Conservation (phyloP, 2,329 filamentous ascomycete genomes). For the Colletotrichum musae region DNA sequence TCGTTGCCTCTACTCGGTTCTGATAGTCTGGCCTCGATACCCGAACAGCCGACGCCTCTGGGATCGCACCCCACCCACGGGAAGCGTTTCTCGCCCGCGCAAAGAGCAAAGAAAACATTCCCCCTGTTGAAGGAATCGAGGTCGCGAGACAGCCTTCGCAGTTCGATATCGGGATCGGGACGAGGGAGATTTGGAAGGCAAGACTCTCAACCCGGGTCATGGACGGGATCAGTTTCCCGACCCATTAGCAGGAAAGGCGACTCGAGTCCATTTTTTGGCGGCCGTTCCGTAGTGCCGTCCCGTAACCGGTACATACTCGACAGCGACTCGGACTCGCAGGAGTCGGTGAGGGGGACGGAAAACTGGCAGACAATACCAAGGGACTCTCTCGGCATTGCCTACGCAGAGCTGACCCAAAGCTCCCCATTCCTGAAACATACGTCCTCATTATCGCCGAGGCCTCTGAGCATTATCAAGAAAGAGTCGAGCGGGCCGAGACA, state of each 20-base stretch:
- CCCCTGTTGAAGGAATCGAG: slow-evolving; percentile 11
- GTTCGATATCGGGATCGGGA: slow-evolving; percentile 28
- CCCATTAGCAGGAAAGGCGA: slow-evolving; percentile 42
- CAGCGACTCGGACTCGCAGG: slow-evolving; percentile 34
- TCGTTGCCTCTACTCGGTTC: slow-evolving; percentile 23
- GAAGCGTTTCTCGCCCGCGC: slow-evolving; percentile 31
- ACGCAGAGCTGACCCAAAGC: slow-evolving; percentile 34
- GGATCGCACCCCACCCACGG: slow-evolving; percentile 37
- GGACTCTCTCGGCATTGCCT: slow-evolving; percentile 39
- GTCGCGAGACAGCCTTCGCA: slow-evolving; percentile 26
- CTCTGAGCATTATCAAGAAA: slow-evolving; percentile 39
- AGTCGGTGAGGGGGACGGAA: slow-evolving; percentile 25
- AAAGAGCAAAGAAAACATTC: slow-evolving; percentile 16
- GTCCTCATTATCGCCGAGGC: slow-evolving; percentile 34
- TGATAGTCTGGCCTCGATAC: slow-evolving; percentile 39
- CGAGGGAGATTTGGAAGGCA: slow-evolving; percentile 31
- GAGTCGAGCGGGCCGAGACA: slow-evolving; percentile 29
- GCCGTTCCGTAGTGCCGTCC: slow-evolving; percentile 39
- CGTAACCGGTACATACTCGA: slow-evolving; percentile 35
- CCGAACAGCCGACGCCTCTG: slow-evolving; percentile 34
- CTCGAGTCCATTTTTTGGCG: slow-evolving; percentile 41
- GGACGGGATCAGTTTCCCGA: slow-evolving; percentile 32
- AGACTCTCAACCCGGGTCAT: slow-evolving; percentile 32
- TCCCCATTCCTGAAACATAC: slow-evolving; percentile 34
- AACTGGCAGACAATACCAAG: slow-evolving; percentile 39